phyloP scores from a whole-genome alignment of 192 early-diverging fungal species.

The Dissophora globulifera region DNA sequence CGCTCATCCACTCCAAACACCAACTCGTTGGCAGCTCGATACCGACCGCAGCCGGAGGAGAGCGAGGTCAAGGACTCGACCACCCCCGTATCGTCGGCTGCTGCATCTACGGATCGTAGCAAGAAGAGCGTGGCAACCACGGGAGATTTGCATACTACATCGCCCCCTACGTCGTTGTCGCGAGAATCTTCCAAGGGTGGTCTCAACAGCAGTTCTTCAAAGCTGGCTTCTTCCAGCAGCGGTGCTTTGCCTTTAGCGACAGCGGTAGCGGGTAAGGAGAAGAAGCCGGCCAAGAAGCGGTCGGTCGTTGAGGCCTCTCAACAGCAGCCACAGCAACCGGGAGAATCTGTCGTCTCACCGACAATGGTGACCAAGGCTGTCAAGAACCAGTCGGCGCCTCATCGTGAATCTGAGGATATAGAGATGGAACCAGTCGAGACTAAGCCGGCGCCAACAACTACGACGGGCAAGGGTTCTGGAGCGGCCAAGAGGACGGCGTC shows the following conservation, averaged over 20 bases:
- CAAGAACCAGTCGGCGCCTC: not conserved
- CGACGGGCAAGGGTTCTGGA: too few relatives aligned
- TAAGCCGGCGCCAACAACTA: not conserved
- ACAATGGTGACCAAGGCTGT: not conserved
- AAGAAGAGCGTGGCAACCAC: slow-evolving; percentile 1
- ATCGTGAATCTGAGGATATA: slow-evolving; percentile 7
- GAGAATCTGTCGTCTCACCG: not conserved
- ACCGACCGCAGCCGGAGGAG: slow-evolving; percentile 1
- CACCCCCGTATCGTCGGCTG: too few relatives aligned
- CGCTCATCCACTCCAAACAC: not conserved
- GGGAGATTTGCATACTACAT: not conserved
- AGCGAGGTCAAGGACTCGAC: not conserved
- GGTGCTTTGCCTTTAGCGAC: not conserved
- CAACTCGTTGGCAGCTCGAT: not conserved
- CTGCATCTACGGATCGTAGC: not conserved
- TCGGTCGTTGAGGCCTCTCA: not conserved
- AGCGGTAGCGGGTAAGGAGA: slow-evolving; percentile 26
- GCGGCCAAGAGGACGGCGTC: not conserved
- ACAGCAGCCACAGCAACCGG: too few relatives aligned
- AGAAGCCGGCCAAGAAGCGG: slow-evolving; percentile 19
- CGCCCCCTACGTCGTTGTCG: not conserved
- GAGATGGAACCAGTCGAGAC: slow-evolving; percentile 4
- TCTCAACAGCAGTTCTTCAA: too few relatives aligned
- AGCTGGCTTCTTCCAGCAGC: too few relatives aligned
- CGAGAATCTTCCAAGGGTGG: slow-evolving; percentile 7